These are phyloP conservation scores for Pontederia paniculata DNA, from an alignment of 176 grass and related monocot genomes.

Conservation along the genomic window DNA sequence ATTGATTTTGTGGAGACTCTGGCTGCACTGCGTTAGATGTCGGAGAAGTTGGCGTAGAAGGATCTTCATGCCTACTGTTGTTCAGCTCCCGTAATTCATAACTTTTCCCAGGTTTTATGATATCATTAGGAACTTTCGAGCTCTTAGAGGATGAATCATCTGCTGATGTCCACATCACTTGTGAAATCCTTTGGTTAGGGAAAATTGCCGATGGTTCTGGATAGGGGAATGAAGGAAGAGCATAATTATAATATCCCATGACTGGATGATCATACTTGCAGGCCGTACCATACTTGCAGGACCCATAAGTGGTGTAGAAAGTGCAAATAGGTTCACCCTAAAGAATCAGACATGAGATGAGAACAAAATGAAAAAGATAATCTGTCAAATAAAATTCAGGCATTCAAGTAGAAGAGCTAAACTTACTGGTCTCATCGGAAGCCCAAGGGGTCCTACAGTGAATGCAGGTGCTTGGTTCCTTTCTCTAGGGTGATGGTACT, in stretches of 20 bases:
- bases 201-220: not conserved
- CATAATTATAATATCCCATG: constrained; percentile 7
- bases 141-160: not conserved
- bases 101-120: not conserved
- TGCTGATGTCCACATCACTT: not conserved
- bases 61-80: not conserved
- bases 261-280: constrained; percentile 21
- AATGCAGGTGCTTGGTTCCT: constrained; percentile 6
- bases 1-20: not conserved
- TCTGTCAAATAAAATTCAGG: not conserved
- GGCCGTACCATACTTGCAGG: constrained; percentile 7
- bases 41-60: constrained; percentile 6
- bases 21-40: not conserved
- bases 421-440: constrained; percentile 18
- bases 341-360: not conserved
- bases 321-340: constrained; percentile 16
- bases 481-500: constrained; percentile 25
- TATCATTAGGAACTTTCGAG: not conserved
- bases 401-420: not conserved
- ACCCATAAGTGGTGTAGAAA: constrained; percentile 6
- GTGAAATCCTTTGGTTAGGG: not conserved
- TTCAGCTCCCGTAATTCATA: not conserved
- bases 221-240: constrained; percentile 5
- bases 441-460: constrained; percentile 8
- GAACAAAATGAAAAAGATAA: not conserved